Evolutionary conservation across 495 filamentous ascomycete genomes (phyloP).

Genomic region (Penicillium simplicissimum): DNA sequence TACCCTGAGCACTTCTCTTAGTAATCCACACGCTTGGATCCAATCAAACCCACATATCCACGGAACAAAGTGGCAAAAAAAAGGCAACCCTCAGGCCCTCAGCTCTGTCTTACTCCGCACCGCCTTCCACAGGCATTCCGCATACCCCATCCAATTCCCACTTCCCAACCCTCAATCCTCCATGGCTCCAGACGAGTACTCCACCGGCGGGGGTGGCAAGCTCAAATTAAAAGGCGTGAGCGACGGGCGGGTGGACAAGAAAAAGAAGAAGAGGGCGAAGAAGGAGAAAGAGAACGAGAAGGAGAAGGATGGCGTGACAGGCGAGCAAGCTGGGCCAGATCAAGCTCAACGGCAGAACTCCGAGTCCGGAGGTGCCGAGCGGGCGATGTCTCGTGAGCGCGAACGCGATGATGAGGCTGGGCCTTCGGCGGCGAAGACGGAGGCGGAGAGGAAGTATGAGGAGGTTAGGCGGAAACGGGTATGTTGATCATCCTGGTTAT

Average conservation of each 20-base stretch:
- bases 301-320: conserved; percentile 18
- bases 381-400: not conserved
- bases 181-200: conserved; percentile 63
- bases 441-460: conserved; percentile 77
- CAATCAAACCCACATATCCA: not conserved
- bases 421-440: conserved; percentile 64
- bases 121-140: not conserved
- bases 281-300: conserved; percentile 46
- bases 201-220: conserved; percentile 61
- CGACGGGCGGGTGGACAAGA: conserved; percentile 51
- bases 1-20: not conserved
- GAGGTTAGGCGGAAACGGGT: conserved; percentile 79
- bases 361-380: not conserved
- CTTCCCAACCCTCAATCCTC: too few species aligned
- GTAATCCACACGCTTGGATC: not conserved
- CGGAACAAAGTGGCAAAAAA: conserved; percentile 3
- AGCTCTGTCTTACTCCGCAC: conserved; percentile 28
- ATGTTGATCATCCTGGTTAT: conserved; percentile 35
- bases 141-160: not conserved
- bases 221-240: conserved; percentile 80
- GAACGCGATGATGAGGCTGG: conserved; percentile 12
- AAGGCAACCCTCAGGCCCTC: not conserved
- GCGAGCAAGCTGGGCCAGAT: not conserved
- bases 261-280: conserved; percentile 67
- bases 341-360: conserved; percentile 5